Conservation (phyloP, 352 stramenopile species). For the Phytophthora macrochlamydospora region DNA sequence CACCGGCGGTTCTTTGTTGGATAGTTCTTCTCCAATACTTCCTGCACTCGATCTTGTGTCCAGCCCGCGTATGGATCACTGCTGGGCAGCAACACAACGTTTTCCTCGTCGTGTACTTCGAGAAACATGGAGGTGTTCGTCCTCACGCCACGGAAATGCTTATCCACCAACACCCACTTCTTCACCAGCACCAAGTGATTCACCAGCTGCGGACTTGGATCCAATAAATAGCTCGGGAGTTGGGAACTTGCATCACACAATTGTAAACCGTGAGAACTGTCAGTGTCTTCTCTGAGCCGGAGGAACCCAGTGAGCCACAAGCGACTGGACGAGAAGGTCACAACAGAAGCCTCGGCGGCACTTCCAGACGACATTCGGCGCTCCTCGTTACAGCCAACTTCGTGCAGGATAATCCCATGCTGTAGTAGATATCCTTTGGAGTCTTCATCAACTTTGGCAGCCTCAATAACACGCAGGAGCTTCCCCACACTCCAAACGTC, state of each 20-base stretch:
- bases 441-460: conserved; percentile 4
- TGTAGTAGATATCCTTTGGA: conserved; percentile 10
- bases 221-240: conserved; percentile 45
- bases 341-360: neutral
- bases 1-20: conserved; percentile 47
- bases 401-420: conserved; percentile 18
- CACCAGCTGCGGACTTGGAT: conserved; percentile 38
- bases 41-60: conserved; percentile 23
- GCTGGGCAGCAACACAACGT: conserved; percentile 6
- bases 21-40: conserved; percentile 39
- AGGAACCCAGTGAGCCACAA: conserved; percentile 62
- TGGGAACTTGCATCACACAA: conserved; percentile 42
- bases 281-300: conserved; percentile 29
- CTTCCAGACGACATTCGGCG: neutral
- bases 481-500: conserved; percentile 35
- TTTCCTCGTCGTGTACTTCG: conserved; percentile 41
- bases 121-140: conserved; percentile 32
- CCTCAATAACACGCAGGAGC: conserved; percentile 27
- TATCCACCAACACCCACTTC: conserved; percentile 56
- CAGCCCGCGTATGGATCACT: conserved; percentile 9
- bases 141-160: conserved; percentile 12
- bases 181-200: conserved; percentile 67
- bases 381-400: conserved; percentile 2
- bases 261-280: conserved; percentile 12
- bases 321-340: conserved; percentile 38